Evolutionary conservation across 2,329 filamentous ascomycete species (phyloP).

Genomic region (Alternaria arborescens): DNA sequence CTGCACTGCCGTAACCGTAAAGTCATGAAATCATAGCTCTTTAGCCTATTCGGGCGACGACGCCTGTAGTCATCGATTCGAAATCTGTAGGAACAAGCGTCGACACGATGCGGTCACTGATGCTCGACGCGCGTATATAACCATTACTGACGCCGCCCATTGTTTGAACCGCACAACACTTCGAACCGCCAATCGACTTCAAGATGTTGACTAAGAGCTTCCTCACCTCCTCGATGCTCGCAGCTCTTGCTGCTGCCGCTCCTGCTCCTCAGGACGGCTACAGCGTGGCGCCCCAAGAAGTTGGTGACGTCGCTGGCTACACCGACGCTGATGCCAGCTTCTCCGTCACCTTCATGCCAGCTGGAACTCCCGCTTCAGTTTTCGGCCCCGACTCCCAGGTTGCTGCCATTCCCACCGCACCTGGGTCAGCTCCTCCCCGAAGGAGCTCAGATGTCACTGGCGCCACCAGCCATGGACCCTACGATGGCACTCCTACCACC

Average conservation of each 20-base stretch:
- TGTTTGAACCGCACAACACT: slow-evolving; percentile 8
- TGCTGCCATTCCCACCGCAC: slow-evolving; percentile 41
- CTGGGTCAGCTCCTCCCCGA: slow-evolving; percentile 54
- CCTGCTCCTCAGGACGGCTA: slow-evolving; percentile 48
- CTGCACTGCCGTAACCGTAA: slow-evolving; percentile 34
- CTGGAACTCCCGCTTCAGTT: slow-evolving; percentile 48
- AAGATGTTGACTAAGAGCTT: slow-evolving; percentile 51
- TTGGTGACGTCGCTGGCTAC: slow-evolving; percentile 53
- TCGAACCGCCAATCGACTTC: slow-evolving; percentile 21
- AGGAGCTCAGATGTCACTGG: slow-evolving; percentile 62
- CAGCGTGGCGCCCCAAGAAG: slow-evolving; percentile 4
- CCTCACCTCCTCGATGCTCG: slow-evolving; percentile 46
- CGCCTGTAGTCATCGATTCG: slow-evolving; percentile 34
- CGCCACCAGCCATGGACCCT: slow-evolving; percentile 74
- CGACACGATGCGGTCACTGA: slow-evolving; percentile 18
- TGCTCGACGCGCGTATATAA: slow-evolving; percentile 25
- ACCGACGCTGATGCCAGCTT: slow-evolving; percentile 56
- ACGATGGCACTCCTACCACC: slow-evolving; percentile 70
- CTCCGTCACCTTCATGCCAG: slow-evolving; percentile 43
- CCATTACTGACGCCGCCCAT: slow-evolving; percentile 1
- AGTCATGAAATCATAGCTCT: slow-evolving; percentile 49
- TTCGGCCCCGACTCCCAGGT: slow-evolving; percentile 58
- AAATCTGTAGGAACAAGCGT: slow-evolving; percentile 18
- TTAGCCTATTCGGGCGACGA: slow-evolving; percentile 16
- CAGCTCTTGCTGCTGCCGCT: slow-evolving; percentile 48